These are phyloP conservation scores for Wickerhamiella pararugosa DNA, from an alignment of 1,139 yeast species.

Conservation along the genomic window DNA sequence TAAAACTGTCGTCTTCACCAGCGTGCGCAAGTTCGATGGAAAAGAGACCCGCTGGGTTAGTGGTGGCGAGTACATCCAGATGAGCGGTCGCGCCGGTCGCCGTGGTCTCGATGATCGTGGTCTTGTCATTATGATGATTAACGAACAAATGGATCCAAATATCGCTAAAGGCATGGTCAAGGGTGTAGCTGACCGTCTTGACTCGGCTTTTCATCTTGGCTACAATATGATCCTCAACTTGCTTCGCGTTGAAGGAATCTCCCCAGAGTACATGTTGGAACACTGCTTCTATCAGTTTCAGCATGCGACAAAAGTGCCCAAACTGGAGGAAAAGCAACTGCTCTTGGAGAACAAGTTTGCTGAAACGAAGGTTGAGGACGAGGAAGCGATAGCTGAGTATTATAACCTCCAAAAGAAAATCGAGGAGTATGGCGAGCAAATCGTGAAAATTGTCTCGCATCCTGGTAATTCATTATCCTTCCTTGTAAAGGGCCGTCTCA, in stretches of 20 bases:
- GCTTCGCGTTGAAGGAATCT: constrained; percentile 93
- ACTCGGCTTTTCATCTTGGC: constrained; percentile 92
- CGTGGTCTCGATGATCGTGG: constrained; percentile 99
- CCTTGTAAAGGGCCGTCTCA: constrained; percentile 76
- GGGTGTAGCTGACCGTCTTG: constrained; percentile 93
- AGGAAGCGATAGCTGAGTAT: constrained; percentile 58
- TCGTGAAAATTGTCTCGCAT: constrained; percentile 73
- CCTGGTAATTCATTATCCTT: constrained; percentile 78
- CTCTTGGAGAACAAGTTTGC: constrained; percentile 38
- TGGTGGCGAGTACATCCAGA: constrained; percentile 98
- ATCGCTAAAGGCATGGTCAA: constrained; percentile 99
- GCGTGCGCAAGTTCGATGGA: constrained; percentile 98
- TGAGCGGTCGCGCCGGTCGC: constrained; percentile 99
- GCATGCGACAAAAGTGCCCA: constrained; percentile 79
- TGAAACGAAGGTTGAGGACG: constrained; percentile 51
- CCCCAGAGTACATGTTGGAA: constrained; percentile 95
- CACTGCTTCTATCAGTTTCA: constrained; percentile 92
- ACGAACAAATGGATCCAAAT: constrained; percentile 98
- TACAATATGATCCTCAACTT: constrained; percentile 93
- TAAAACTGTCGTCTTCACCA: constrained; percentile 91
- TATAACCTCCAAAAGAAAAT: constrained; percentile 68
- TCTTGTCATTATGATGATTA: constrained; percentile 97
- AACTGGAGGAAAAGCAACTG: constrained; percentile 49
- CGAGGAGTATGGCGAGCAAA: constrained; percentile 55
- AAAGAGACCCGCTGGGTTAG: constrained; percentile 95